Conservation (phyloP, 2,329 filamentous ascomycete species). For the Leptographium radiaticola region DNA sequence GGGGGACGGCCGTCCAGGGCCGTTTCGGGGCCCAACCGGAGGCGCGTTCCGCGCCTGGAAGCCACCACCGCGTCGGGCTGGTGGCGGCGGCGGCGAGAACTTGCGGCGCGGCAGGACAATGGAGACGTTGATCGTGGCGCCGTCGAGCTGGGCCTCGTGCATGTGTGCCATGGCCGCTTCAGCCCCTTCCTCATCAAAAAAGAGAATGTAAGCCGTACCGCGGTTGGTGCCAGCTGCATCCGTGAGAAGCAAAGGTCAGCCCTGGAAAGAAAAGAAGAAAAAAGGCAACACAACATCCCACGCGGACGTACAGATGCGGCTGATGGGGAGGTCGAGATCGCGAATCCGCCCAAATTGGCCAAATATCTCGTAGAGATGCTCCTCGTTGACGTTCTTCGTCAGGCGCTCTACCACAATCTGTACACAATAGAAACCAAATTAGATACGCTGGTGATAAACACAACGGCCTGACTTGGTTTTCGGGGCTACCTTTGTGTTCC, state of each 20-base stretch:
- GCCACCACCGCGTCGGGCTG: conserved; percentile 48
- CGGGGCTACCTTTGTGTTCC: conserved; percentile 38
- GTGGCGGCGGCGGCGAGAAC: conserved; percentile 68
- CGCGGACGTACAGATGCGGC: conserved; percentile 57
- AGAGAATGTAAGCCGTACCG: conserved; percentile 88
- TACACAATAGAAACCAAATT: background rate
- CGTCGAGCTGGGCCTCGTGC: conserved; percentile 94
- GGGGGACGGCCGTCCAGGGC: conserved; percentile 8
- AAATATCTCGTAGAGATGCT: conserved; percentile 85
- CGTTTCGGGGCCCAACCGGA: conserved; percentile 18
- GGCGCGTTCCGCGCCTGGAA: conserved; percentile 40
- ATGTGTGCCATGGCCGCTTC: conserved; percentile 87
- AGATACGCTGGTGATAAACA: background rate
- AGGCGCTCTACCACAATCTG: conserved; percentile 93
- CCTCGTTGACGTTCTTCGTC: conserved; percentile 86
- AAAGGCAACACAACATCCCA: background rate
- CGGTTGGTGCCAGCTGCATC: conserved; percentile 58
- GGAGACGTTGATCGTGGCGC: conserved; percentile 69
- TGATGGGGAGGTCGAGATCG: conserved; percentile 82
- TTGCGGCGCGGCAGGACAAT: conserved; percentile 77
- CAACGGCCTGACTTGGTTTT: conserved; percentile 3
- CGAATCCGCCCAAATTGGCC: conserved; percentile 74
- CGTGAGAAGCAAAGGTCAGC: background rate
- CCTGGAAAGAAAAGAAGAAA: background rate
- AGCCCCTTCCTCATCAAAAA: conserved; percentile 61